A percentile compares a stretch with the other conserved stretches of the same genome.
Evolutionary conservation across 768 basidiomycete species (phyloP).

Genomic region (Suillus subaureus): DNA sequence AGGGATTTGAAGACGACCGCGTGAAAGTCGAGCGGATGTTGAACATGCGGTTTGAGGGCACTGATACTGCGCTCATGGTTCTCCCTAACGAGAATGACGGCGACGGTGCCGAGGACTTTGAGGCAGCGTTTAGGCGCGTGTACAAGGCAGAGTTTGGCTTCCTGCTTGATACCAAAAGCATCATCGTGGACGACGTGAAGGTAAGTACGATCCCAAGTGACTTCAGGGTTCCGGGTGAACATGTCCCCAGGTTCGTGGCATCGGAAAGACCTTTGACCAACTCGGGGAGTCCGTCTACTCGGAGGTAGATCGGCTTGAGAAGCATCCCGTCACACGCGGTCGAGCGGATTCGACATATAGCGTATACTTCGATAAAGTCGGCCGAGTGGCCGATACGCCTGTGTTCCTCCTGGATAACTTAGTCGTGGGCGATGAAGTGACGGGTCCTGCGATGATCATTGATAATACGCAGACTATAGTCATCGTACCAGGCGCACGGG

Average conservation of each 20-base stretch:
- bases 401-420: slow-evolving; percentile 74
- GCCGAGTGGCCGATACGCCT: slow-evolving; percentile 77
- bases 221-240: background rate
- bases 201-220: slow-evolving; percentile 33
- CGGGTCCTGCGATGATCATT: slow-evolving; percentile 92
- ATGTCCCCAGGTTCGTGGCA: slow-evolving; percentile 69
- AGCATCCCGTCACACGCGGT: slow-evolving; percentile 36
- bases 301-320: slow-evolving; percentile 62
- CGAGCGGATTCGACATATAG: slow-evolving; percentile 58
- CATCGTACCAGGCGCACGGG: slow-evolving; percentile 72
- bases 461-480: slow-evolving; percentile 97
- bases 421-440: slow-evolving; percentile 66
- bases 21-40: slow-evolving; percentile 80
- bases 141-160: slow-evolving; percentile 94
- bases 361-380: slow-evolving; percentile 83
- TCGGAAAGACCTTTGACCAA: slow-evolving; percentile 86
- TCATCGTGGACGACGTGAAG: slow-evolving; percentile 93
- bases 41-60: slow-evolving; percentile 93
- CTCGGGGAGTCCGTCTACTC: slow-evolving; percentile 79
- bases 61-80: slow-evolving; percentile 92
- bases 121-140: slow-evolving; percentile 72
- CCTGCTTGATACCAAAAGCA: slow-evolving; percentile 76
- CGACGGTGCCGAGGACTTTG: slow-evolving; percentile 71
- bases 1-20: slow-evolving; percentile 80
- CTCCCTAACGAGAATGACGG: slow-evolving; percentile 52